phyloP scores from a whole-genome alignment of 2,329 filamentous ascomycete species.

The Seiridium cupressi region DNA sequence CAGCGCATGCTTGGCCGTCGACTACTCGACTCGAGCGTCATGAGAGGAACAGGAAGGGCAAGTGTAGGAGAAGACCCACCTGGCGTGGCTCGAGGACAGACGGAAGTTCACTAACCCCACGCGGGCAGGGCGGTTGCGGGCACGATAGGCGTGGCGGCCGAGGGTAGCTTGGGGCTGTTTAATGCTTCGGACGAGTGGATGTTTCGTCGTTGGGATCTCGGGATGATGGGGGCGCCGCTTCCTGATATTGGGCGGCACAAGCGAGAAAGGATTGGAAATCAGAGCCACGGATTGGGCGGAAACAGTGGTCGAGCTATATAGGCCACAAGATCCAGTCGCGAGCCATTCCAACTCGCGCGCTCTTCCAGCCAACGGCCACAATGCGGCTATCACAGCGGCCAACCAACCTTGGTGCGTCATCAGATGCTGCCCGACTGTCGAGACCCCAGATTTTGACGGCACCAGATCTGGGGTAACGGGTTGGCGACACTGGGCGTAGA shows the following conservation, averaged over 20 bases:
- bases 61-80: constrained; percentile 1
- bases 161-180: background rate
- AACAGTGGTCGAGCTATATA: background rate
- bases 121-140: background rate
- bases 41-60: background rate
- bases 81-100: background rate
- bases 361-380: too few species aligned
- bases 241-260: background rate
- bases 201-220: constrained; percentile 25
- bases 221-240: constrained; percentile 23
- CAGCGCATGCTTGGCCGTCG: background rate
- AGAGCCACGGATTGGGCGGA: background rate
- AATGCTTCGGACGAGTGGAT: constrained; percentile 28
- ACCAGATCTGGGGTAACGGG: too few species aligned
- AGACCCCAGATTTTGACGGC: too few species aligned
- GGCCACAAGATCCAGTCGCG: background rate
- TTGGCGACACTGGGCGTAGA: too few species aligned
- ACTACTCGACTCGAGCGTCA: background rate
- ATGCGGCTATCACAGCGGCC: too few species aligned
- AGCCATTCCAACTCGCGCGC: background rate
- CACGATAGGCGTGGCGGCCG: constrained; percentile 8
- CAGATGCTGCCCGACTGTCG: too few species aligned
- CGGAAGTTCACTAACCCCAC: constrained; percentile 9
- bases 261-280: background rate
- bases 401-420: too few species aligned